These are phyloP conservation scores for Botrytis galanthina DNA, from an alignment of 2,329 filamentous ascomycete genomes.

Conservation along the genomic window DNA sequence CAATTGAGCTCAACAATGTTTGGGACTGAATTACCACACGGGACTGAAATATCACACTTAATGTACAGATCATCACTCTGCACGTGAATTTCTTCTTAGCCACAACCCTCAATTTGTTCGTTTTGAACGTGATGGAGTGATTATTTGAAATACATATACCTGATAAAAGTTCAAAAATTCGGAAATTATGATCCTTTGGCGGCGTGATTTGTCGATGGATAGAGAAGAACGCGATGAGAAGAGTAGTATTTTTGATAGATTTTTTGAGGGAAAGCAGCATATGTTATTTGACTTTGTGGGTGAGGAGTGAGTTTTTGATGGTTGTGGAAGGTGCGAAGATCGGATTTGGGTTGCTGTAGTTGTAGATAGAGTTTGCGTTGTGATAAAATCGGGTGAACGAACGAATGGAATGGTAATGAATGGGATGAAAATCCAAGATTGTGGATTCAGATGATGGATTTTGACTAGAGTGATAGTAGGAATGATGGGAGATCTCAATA, in stretches of 20 bases:
- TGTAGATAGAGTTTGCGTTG: not conserved
- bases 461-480: rapidly evolving
- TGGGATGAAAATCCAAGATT: not conserved
- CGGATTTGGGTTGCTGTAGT: not conserved
- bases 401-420: not conserved
- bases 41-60: not conserved
- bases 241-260: not conserved
- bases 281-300: not conserved
- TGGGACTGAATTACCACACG: too few relatives aligned
- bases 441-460: not conserved
- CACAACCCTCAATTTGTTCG: not conserved
- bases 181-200: not conserved
- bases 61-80: not conserved
- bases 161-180: not conserved
- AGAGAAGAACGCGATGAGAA: not conserved
- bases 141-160: not conserved
- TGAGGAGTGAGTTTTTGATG: not conserved
- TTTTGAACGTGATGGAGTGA: not conserved
- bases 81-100: not conserved
- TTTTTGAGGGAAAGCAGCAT: not conserved
- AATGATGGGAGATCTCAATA: not conserved
- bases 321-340: not conserved
- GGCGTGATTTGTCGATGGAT: rapidly evolving
- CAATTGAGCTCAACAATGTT: not conserved
- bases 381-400: not conserved